Conservation (phyloP, 176 grass and related monocot genomes). For the Cymbopogon citratus region DNA sequence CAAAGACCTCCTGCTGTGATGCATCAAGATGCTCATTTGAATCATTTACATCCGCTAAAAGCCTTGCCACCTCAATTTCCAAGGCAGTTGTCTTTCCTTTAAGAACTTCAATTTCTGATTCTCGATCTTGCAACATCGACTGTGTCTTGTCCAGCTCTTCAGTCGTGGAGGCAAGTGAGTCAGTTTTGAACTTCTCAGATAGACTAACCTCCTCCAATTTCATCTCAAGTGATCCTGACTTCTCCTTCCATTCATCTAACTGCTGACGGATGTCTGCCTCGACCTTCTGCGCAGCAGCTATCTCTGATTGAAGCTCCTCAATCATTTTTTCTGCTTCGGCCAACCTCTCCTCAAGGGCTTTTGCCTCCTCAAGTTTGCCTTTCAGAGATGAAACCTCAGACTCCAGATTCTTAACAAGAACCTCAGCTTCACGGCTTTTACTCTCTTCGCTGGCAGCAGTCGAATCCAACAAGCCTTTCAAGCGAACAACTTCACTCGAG, state of each 20-base stretch:
- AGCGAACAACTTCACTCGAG: constrained; percentile 44
- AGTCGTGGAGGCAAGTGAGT: constrained; percentile 42
- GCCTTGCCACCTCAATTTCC: constrained; percentile 64
- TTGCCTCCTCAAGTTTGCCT: constrained; percentile 57
- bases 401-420: constrained; percentile 57
- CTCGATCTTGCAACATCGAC: constrained; percentile 51
- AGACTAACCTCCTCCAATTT: constrained; percentile 48
- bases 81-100: constrained; percentile 49
- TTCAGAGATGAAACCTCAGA: constrained; percentile 51
- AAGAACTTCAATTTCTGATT: constrained; percentile 64
- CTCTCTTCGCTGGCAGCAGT: constrained; percentile 51
- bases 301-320: constrained; percentile 48
- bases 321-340: constrained; percentile 41
- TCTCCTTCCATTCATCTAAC: constrained; percentile 75
- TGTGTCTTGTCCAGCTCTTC: constrained; percentile 41
- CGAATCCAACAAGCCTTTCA: constrained; percentile 71
- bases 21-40: constrained; percentile 51
- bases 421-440: constrained; percentile 54
- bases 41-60: constrained; percentile 55
- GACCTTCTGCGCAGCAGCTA: constrained; percentile 53
- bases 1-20: constrained; percentile 59
- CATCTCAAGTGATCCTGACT: constrained; percentile 47
- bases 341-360: constrained; percentile 47
- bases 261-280: constrained; percentile 38
- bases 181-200: constrained; percentile 61